These are phyloP conservation scores for Coemansia furcata DNA, from an alignment of 192 early-diverging fungal species.

Conservation along the genomic window DNA sequence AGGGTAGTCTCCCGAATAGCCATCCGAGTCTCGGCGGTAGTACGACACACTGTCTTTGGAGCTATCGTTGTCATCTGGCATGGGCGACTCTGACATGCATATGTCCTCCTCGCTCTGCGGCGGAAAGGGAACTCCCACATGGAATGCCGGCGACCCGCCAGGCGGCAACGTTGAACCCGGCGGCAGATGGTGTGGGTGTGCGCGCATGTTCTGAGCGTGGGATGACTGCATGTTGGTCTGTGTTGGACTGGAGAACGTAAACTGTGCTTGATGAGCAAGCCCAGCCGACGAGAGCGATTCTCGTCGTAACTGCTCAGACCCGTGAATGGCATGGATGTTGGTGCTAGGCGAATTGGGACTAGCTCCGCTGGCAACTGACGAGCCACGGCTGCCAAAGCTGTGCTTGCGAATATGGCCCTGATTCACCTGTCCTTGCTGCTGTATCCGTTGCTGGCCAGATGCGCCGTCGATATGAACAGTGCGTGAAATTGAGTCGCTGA, in stretches of 20 bases:
- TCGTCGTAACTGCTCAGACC: slow-evolving; percentile 3
- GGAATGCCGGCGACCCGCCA: slow-evolving; percentile 1
- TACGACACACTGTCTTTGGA: slow-evolving; percentile 1
- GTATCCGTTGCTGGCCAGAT: neutral
- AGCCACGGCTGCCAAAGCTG: slow-evolving; percentile 10
- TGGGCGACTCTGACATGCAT: slow-evolving; percentile 49
- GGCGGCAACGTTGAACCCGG: neutral
- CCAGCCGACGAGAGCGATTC: slow-evolving; percentile 23
- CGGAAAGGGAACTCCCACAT: neutral
- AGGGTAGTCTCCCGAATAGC: slow-evolving; percentile 6
- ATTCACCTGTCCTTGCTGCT: neutral
- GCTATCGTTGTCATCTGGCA: slow-evolving; percentile 7
- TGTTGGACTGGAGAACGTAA: slow-evolving; percentile 27
- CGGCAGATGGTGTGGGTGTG: neutral
- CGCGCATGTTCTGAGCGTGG: neutral
- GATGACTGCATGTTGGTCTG: neutral
- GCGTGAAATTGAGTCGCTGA: slow-evolving; percentile 6
- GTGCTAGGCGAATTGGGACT: slow-evolving; percentile 2
- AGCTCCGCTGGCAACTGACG: slow-evolving; percentile 3
- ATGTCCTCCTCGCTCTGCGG: slow-evolving; percentile 38
- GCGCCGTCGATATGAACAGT: neutral
- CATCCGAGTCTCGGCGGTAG: slow-evolving; percentile 18
- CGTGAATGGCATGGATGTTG: neutral
- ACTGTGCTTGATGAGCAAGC: slow-evolving; percentile 38
- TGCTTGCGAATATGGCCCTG: neutral